phyloP scores from a whole-genome alignment of 1,139 yeast genomes.

The Suhomyces ambrosiae region DNA sequence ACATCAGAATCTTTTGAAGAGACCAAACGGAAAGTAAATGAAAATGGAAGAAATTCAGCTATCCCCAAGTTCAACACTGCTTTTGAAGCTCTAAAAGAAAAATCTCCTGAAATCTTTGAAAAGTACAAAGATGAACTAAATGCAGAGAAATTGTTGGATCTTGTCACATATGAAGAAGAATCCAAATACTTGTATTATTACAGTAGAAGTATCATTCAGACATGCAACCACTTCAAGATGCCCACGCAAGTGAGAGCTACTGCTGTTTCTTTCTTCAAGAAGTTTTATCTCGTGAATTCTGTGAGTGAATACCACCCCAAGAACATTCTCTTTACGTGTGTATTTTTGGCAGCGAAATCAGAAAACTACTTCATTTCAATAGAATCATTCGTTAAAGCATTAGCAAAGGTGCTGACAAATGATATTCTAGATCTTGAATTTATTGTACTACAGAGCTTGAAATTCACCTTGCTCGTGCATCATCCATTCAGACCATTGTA shows the following conservation, averaged over 20 bases:
- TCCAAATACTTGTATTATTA: constrained; percentile 64
- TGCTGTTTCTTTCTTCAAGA: constrained; percentile 78
- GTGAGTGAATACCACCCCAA: constrained; percentile 90
- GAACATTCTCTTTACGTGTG: constrained; percentile 76
- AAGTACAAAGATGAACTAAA: constrained; percentile 38
- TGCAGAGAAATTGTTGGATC: constrained; percentile 37
- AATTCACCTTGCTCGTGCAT: constrained; percentile 81
- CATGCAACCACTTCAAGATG: constrained; percentile 49
- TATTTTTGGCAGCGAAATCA: constrained; percentile 88
- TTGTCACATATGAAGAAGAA: constrained; percentile 71
- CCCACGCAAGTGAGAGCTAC: constrained; percentile 67
- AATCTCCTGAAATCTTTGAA: constrained; percentile 31
- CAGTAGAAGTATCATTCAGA: constrained; percentile 66
- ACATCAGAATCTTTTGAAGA: constrained; percentile 56
- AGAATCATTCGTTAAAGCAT: constrained; percentile 71
- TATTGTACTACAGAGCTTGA: constrained; percentile 66
- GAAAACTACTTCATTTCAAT: constrained; percentile 89
- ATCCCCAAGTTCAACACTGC: constrained; percentile 36
- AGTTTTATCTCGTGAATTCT: constrained; percentile 76
- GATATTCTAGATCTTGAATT: constrained; percentile 81
- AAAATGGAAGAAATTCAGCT: constrained; percentile 50
- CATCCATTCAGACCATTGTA: constrained; percentile 87
- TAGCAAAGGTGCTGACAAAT: constrained; percentile 65
- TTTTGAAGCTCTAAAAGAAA: constrained; percentile 30
- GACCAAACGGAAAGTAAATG: constrained; percentile 51